Evolutionary conservation across 495 filamentous ascomycete species (phyloP).

Genomic region (Podospora didyma): DNA sequence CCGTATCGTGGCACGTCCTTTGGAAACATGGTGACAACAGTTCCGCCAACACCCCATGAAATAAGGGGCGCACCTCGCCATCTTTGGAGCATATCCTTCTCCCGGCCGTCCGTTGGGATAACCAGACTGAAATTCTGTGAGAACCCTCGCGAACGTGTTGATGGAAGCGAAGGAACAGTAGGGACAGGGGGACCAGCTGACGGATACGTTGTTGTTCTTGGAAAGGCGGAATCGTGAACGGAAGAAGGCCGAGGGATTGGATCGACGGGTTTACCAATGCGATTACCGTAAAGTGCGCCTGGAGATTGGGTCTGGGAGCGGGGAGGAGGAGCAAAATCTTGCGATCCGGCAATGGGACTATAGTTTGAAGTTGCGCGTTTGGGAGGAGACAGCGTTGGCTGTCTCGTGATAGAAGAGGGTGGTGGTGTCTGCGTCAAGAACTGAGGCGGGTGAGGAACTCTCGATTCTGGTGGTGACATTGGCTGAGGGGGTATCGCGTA

Average conservation of each 20-base stretch:
- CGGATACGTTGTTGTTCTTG: slow-evolving; percentile 31
- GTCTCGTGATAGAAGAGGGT: slow-evolving; percentile 32
- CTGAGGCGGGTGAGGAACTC: slow-evolving; percentile 27
- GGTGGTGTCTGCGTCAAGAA: slow-evolving; percentile 39
- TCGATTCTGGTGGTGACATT: slow-evolving; percentile 27
- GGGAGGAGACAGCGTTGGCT: slow-evolving; percentile 46
- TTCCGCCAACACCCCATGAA: slow-evolving; percentile 83
- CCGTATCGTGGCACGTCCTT: slow-evolving; percentile 83
- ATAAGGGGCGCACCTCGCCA: slow-evolving; percentile 90
- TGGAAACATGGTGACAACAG: slow-evolving; percentile 79
- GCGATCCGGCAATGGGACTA: slow-evolving; percentile 31
- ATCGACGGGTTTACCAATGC: slow-evolving; percentile 44
- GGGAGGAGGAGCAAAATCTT: slow-evolving; percentile 53
- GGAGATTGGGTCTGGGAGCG: slow-evolving; percentile 89
- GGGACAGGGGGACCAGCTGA: slow-evolving; percentile 5
- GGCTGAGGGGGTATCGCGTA: slow-evolving; percentile 8
- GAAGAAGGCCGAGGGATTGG: slow-evolving; percentile 65
- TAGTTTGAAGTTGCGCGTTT: slow-evolving; percentile 48
- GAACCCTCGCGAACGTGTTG: slow-evolving; percentile 29
- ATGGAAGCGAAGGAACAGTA: slow-evolving; percentile 9
- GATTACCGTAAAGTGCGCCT: slow-evolving; percentile 51
- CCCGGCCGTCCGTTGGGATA: slow-evolving; percentile 73
- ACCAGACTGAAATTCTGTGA: slow-evolving; percentile 42
- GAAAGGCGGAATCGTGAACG: slow-evolving; percentile 53
- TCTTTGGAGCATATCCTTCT: slow-evolving; percentile 71